Evolutionary conservation across 805 yeast genomes (phyloP).

Genomic region (Pichia paraexigua): DNA sequence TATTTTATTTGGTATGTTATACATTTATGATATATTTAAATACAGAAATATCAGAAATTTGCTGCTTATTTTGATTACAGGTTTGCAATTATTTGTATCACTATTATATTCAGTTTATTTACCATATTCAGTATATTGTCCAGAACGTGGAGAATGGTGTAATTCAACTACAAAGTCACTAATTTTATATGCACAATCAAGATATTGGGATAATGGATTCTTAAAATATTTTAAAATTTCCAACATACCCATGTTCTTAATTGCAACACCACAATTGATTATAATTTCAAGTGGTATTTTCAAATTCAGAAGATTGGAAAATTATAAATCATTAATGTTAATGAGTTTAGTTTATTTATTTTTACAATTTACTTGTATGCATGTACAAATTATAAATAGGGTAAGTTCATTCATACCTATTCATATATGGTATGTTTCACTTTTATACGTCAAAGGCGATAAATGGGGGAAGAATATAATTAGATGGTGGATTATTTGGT

Average conservation of each 20-base stretch:
- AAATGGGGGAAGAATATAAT: conserved; percentile 16
- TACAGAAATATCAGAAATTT: conserved; percentile 10
- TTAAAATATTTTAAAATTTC: conserved; percentile 73
- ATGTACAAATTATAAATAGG: conserved; percentile 80
- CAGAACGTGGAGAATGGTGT: conserved; percentile 78
- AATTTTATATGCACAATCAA: conserved; percentile 60
- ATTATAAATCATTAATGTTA: conserved; percentile 33
- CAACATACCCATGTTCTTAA: conserved; percentile 74
- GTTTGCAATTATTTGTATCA: conserved; percentile 41
- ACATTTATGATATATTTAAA: conserved; percentile 44
- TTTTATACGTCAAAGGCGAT: not conserved
- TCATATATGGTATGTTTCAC: conserved; percentile 61
- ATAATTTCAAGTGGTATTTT: conserved; percentile 36
- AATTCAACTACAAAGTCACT: conserved; percentile 45
- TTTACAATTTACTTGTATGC: conserved; percentile 56
- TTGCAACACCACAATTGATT: conserved; percentile 61
- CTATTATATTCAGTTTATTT: conserved; percentile 40
- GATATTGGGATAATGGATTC: conserved; percentile 84
- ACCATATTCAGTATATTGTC: conserved; percentile 60
- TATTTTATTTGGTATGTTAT: conserved; percentile 61
- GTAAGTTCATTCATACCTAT: conserved; percentile 72
- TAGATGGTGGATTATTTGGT: conserved; percentile 52
- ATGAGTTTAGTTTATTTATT: conserved; percentile 38
- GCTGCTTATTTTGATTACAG: conserved; percentile 41
- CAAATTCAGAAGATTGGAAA: conserved; percentile 25